Base-by-base conservation (phyloP, 2,329 filamentous ascomycete genomes). In the Sclerotiophoma versabilis region DNA sequence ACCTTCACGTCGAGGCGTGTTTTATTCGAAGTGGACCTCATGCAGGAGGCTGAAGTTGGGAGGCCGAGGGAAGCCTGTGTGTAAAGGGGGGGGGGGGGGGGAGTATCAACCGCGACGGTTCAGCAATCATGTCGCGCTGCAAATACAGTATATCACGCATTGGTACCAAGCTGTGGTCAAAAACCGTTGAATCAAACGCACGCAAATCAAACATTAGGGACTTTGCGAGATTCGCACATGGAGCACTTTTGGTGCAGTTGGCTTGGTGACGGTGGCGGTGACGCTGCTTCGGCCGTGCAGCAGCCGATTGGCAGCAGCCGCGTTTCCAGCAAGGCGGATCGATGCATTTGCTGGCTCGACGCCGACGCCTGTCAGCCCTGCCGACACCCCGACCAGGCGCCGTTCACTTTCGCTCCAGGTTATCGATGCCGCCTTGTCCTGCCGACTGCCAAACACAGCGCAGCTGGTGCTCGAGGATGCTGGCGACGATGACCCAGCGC, bases 331-430 rank as follows among this genome's bases (percentile, higher is more conserved):
- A 39, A 20, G 5, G 17, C 29, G 36, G 45, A 17, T 26, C 36
- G n/a, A 39, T 52, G 42, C 41, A 41, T n/a, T 45, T 5, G 20
- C 17, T 45, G 42, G 36, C 34, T 46, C 34, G 14, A 20, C 25
- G 15, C 14, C 41, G 32, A 29, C 23, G 17, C 8, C 37, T 49
- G 49, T 46, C 49, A 52, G 42, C 42, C 41, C 49, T 52, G 42
- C 41, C 34, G 22, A 12, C 32, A 30, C 14, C 22, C 11, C 38
- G 42, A 36, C 19, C 19, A 44, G 20, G 47, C 47, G 30, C 37
- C 17, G 15, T 36, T n/a, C 41, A n/a, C 15, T 11, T 20, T n/a
- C 26, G 17, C 6, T 5, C 27, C 6, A 29, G 36, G 27, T 49
- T 41, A 20, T 46, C 17, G 48, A 29, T 17, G 42, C 41, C 37